Percentiles rank a stretch among this genome's conserved stretches.
phyloP scores from a whole-genome alignment of 352 stramenopile species.

The Salisapilia sapeloensis region DNA sequence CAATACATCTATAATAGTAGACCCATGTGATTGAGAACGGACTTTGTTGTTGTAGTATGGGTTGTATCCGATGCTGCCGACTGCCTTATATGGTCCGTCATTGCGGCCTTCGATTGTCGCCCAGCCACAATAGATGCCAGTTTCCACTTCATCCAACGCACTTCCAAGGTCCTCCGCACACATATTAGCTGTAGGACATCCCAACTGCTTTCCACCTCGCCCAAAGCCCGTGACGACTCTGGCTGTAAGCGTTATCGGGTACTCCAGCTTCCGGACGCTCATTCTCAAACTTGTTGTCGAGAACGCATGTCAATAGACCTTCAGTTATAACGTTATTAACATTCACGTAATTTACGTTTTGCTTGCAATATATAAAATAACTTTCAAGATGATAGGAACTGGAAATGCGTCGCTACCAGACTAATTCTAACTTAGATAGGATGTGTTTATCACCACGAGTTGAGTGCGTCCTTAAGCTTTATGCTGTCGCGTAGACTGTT shows the following conservation, averaged over 20 bases:
- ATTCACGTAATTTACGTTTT: background rate
- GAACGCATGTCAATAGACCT: too few relatives aligned
- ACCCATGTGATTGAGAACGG: slow-evolving; percentile 4
- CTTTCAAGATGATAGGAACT: slow-evolving; percentile 1
- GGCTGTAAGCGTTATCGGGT: slow-evolving; percentile 64
- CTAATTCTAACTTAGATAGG: too few relatives aligned
- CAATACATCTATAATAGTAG: slow-evolving; percentile 2
- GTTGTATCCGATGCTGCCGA: slow-evolving; percentile 96
- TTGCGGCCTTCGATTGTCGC: slow-evolving; percentile 69
- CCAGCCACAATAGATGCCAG: slow-evolving; percentile 92
- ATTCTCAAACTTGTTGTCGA: too few relatives aligned
- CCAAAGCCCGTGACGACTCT: slow-evolving; percentile 89
- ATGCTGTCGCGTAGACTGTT: too few relatives aligned
- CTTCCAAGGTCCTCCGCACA: slow-evolving; percentile 72
- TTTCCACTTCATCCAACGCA: slow-evolving; percentile 50
- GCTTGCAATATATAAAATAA: background rate
- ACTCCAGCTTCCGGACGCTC: slow-evolving; percentile 34
- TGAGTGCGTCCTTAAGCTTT: too few relatives aligned
- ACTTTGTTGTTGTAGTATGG: slow-evolving; percentile 88
- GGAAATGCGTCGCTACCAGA: too few relatives aligned
- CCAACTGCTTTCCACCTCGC: slow-evolving; percentile 90
- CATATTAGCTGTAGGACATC: slow-evolving; percentile 92
- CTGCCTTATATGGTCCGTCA: slow-evolving; percentile 85
- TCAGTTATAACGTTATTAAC: too few relatives aligned
- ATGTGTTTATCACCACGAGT: too few relatives aligned